Percentiles rank a stretch among this genome's conserved stretches.
These are phyloP conservation scores for Agaricus sinodeliciosus DNA, from an alignment of 768 basidiomycete species.

Conservation along the genomic window DNA sequence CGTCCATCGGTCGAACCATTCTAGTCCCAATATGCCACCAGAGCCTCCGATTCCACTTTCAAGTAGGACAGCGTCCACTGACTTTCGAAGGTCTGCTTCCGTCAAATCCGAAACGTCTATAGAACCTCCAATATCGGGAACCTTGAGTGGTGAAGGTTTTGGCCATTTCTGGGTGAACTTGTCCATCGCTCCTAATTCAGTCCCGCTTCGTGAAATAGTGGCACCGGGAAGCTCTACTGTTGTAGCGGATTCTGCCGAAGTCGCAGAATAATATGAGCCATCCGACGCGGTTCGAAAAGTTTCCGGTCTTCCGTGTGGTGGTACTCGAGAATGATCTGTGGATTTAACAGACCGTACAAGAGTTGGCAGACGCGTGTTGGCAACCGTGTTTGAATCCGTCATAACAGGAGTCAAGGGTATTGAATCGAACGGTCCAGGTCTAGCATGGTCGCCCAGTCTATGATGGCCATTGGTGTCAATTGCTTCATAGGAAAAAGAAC, in stretches of 20 bases:
- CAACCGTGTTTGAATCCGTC: no score
- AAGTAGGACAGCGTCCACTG: not conserved
- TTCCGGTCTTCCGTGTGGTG: not conserved
- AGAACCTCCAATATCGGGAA: not conserved
- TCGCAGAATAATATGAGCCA: not conserved
- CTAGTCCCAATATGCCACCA: not conserved
- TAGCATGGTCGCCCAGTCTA: not conserved
- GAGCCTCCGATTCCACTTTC: not conserved
- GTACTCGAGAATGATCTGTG: not conserved
- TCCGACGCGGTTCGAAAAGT: not conserved
- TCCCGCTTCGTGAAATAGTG: not conserved
- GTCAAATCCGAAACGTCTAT: not conserved
- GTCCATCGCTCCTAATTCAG: conserved; percentile 24
- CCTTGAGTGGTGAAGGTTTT: conserved; percentile 27
- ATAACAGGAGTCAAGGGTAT: not conserved
- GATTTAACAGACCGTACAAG: not conserved
- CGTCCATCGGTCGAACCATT: conserved; percentile 38
- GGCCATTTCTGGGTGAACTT: conserved; percentile 52
- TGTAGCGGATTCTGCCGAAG: not conserved
- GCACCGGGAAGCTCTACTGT: not conserved
- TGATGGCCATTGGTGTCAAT: not conserved
- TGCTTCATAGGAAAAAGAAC: not conserved
- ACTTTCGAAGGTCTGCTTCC: not conserved
- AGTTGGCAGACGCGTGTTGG: not conserved
- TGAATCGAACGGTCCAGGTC: not conserved